Conservation (phyloP, 768 basidiomycete genomes). For the Boletus subcaerulescens region DNA sequence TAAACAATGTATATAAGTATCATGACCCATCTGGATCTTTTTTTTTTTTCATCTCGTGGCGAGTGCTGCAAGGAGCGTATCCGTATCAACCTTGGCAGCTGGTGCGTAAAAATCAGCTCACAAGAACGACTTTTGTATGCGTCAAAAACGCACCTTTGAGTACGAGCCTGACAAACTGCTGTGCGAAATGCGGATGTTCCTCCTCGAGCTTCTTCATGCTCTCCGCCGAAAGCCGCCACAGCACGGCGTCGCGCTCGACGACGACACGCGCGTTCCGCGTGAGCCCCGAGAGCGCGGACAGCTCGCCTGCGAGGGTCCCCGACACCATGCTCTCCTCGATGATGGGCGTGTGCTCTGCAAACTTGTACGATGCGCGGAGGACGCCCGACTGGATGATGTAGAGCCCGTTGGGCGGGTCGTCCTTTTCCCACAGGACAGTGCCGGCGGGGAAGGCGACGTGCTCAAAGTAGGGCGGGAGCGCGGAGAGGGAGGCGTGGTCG, state of each 20-base stretch:
- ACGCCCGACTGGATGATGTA: conserved; percentile 90
- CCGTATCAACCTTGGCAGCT: conserved; percentile 68
- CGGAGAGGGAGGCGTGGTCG: conserved; percentile 54
- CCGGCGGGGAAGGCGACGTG: conserved; percentile 56
- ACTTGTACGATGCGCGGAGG: conserved; percentile 78
- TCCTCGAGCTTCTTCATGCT: conserved; percentile 60
- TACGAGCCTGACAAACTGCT: conserved; percentile 62
- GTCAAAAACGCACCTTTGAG: conserved; percentile 59
- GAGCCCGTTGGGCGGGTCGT: conserved; percentile 75
- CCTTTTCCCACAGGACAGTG: conserved; percentile 69
- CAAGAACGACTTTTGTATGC: too few relatives aligned
- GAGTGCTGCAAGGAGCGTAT: conserved; percentile 56
- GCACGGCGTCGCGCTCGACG: conserved; percentile 69
- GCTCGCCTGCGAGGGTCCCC: conserved; percentile 88
- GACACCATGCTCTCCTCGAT: conserved; percentile 93
- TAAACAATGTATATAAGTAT: conserved; percentile 1
- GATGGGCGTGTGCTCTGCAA: conserved; percentile 60
- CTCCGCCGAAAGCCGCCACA: conserved; percentile 76
- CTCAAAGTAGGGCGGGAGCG: conserved; percentile 71
- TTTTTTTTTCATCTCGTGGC: conserved; percentile 38
- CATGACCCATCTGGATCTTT: not conserved
- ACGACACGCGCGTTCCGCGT: conserved; percentile 83
- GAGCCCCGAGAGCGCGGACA: conserved; percentile 77
- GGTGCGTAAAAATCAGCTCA: not conserved
- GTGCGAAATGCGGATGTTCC: conserved; percentile 66